Base-by-base conservation (phyloP, 164 flowering plant genomes). In the Magnolia officinalis region DNA sequence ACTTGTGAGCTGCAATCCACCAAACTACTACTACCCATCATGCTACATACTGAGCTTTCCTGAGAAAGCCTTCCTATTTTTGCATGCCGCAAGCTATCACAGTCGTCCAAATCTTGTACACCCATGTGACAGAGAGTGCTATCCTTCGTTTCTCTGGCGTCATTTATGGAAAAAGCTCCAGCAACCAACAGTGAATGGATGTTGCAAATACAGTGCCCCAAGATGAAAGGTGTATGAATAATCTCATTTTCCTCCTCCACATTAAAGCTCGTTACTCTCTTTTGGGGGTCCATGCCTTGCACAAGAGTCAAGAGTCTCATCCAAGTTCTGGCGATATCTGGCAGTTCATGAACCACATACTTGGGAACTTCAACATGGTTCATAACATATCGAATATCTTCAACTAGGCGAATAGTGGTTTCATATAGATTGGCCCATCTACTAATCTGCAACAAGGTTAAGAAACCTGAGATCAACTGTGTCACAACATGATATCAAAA, bases 261-360 rank as follows among this genome's bases (percentile, higher is more conserved):
- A 77, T 84, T 94, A 71, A 86, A 77, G 50, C 92, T 91, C 9
- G 89, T 88, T 76, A 89, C 97, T 84, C 99, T 84, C 86, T 90
- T 96, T 76, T 81, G 91, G 73, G 98, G 91, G 76, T 87, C 86
- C 92, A 93, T 91, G 50, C 98, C 98, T 86, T 96, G 99, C 82
- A 93, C 87, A 88, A 81, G 90, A 74, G 88, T 73, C 85, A 92
- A 80, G 16, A 96, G 89, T 76, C 72, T 83, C 78, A 94, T 81
- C 98, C 98, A 96, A 50, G 87, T 81, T 83, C 84, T 88, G 68
- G 76, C 81, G 67, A 93, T 79, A 77, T 88, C 90, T 66, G 71
- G 84, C 73, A 86, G 86, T n/a, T 86, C 85, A 75, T 73, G 78
- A 67, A 78, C 85, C 73, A 88, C 82, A 79, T 87, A 90, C 77